These are phyloP conservation scores for Yarrowia phangngaensis DNA, from an alignment of 805 yeast genomes.

Conservation along the genomic window DNA sequence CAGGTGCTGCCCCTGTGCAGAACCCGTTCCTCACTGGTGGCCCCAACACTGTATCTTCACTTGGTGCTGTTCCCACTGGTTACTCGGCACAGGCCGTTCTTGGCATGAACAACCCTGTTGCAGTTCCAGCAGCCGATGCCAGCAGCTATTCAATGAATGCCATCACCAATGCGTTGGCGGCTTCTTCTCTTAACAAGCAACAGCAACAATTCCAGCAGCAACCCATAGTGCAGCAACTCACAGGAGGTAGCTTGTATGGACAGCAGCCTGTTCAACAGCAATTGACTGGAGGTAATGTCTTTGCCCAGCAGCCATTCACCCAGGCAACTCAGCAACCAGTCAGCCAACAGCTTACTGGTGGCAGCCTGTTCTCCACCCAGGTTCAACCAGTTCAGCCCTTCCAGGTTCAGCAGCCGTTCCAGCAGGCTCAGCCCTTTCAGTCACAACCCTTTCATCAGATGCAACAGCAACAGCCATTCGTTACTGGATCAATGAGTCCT, in stretches of 20 bases:
- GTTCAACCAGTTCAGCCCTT: slow-evolving; percentile 11
- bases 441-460: slow-evolving; percentile 27
- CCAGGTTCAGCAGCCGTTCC: slow-evolving; percentile 28
- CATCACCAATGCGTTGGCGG: slow-evolving; percentile 21
- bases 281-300: too few relatives aligned
- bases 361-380: slow-evolving; percentile 34
- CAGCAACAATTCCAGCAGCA: slow-evolving; percentile 11
- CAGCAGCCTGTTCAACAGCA: too few relatives aligned
- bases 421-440: slow-evolving; percentile 25
- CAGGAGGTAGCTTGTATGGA: slow-evolving; percentile 30
- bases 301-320: too few relatives aligned
- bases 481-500: slow-evolving; percentile 6
- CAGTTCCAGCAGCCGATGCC: too few relatives aligned
- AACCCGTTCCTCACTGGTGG: slow-evolving; percentile 25
- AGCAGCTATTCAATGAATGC: slow-evolving; percentile 22
- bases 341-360: slow-evolving; percentile 30
- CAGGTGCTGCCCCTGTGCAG: slow-evolving; percentile 20
- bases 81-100: slow-evolving; percentile 23
- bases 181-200: slow-evolving; percentile 16
- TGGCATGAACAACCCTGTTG: slow-evolving; percentile 18
- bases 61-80: slow-evolving; percentile 18
- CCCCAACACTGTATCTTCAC: slow-evolving; percentile 25
- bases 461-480: slow-evolving; percentile 29
- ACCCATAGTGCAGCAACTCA: slow-evolving; percentile 23
- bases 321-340: slow-evolving; percentile 24